Evolutionary conservation across 495 filamentous ascomycete species (phyloP).

Genomic region (Astrothelium macrocarpum): DNA sequence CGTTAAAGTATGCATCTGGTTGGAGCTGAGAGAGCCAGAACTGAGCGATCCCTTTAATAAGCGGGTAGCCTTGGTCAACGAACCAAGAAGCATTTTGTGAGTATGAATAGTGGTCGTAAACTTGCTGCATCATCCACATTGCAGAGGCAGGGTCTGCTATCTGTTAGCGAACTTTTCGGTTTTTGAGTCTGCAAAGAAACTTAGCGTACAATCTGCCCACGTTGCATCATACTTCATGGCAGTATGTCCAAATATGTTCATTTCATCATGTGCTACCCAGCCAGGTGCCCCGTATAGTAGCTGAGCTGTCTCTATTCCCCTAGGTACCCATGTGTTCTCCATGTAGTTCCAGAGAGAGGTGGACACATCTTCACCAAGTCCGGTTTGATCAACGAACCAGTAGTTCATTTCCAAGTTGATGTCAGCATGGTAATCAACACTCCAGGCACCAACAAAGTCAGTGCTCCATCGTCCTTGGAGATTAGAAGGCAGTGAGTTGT

Average conservation of each 20-base stretch:
- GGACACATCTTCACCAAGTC: conserved; percentile 26
- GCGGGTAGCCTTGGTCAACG: conserved; percentile 34
- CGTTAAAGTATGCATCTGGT: conserved; percentile 38
- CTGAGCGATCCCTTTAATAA: conserved; percentile 39
- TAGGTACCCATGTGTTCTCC: conserved; percentile 42
- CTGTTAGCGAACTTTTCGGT: conserved; percentile 40
- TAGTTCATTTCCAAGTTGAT: conserved; percentile 48
- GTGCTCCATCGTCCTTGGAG: conserved; percentile 40
- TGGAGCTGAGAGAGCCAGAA: conserved; percentile 42
- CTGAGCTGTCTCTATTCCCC: conserved; percentile 40
- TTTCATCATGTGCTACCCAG: conserved; percentile 41
- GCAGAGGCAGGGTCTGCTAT: conserved; percentile 27
- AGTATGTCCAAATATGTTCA: conserved; percentile 45
- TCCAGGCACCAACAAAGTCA: conserved; percentile 32
- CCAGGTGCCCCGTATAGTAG: conserved; percentile 38
- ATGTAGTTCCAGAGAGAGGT: conserved; percentile 39
- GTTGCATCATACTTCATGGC: conserved; percentile 36
- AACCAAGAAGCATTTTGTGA: conserved; percentile 37
- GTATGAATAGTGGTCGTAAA: conserved; percentile 42
- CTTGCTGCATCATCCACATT: conserved; percentile 44
- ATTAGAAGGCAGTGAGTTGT: conserved; percentile 38
- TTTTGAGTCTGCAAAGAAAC: conserved; percentile 39
- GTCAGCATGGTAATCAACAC: conserved; percentile 42
- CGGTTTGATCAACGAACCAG: conserved; percentile 36
- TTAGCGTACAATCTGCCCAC: conserved; percentile 35